phyloP scores from a whole-genome alignment of 176 grass and related monocot genomes.

The Musa troglodytarum region DNA sequence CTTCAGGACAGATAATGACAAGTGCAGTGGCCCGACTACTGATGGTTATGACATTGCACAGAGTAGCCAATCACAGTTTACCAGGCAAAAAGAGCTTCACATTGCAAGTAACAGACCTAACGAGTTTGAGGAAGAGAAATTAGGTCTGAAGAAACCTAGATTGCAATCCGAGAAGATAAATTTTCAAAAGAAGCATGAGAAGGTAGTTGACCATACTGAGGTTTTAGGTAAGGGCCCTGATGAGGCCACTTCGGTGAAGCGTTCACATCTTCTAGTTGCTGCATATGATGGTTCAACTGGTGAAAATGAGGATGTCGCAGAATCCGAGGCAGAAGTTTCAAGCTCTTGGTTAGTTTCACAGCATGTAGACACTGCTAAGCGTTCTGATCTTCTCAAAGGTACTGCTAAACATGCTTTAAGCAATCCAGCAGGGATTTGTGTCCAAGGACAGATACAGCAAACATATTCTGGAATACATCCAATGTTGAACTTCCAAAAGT shows the following conservation, averaged over 20 bases:
- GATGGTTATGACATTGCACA: slow-evolving; percentile 29
- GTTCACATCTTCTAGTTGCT: slow-evolving; percentile 61
- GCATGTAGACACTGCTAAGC: slow-evolving; percentile 44
- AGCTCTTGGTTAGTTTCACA: slow-evolving; percentile 84
- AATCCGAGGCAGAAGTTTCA: slow-evolving; percentile 84
- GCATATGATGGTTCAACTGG: slow-evolving; percentile 81
- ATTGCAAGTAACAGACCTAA: slow-evolving; percentile 29
- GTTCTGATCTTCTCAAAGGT: slow-evolving; percentile 37
- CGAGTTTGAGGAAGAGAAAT: slow-evolving; percentile 45
- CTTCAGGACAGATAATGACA: slow-evolving; percentile 48
- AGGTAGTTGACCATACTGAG: slow-evolving; percentile 37
- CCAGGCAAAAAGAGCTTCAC: slow-evolving; percentile 39
- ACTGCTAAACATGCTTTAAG: slow-evolving; percentile 40
- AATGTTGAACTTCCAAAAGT: slow-evolving; percentile 34
- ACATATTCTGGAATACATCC: slow-evolving; percentile 44
- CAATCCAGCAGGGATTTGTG: slow-evolving; percentile 26
- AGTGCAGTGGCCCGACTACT: slow-evolving; percentile 15
- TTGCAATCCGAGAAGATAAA: slow-evolving; percentile 46
- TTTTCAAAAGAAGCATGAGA: slow-evolving; percentile 53
- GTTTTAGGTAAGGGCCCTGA: slow-evolving; percentile 51
- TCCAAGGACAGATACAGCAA: slow-evolving; percentile 53
- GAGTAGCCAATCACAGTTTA: slow-evolving; percentile 25
- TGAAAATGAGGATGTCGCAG: slow-evolving; percentile 92
- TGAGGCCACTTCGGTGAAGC: slow-evolving; percentile 33
- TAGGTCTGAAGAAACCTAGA: slow-evolving; percentile 31